Evolutionary conservation across 1,284 basidiomycete species (phyloP).

Genomic region (Amylostereum chailletii): DNA sequence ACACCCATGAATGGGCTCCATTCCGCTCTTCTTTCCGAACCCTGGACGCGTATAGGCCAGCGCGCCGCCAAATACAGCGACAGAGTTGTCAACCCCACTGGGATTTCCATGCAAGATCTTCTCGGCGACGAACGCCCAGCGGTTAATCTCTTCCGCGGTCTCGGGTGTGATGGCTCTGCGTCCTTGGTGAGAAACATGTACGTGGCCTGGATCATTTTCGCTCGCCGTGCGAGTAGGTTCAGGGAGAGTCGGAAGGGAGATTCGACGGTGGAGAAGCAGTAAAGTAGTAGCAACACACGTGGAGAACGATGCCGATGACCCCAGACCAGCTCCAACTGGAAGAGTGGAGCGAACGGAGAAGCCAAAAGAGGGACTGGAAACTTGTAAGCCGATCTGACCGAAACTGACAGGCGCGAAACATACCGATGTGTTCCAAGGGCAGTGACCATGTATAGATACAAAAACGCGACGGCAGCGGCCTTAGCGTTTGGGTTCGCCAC

Average conservation of each 20-base stretch:
- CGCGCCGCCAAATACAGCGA: slow-evolving; percentile 90
- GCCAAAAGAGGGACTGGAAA: slow-evolving; percentile 58
- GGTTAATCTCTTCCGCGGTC: slow-evolving; percentile 75
- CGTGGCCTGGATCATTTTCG: slow-evolving; percentile 34
- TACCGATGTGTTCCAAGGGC: slow-evolving; percentile 47
- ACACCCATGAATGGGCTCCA: slow-evolving; percentile 82
- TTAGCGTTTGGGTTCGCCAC: slow-evolving; percentile 44
- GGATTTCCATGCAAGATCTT: slow-evolving; percentile 98
- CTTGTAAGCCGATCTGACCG: neutral
- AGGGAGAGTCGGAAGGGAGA: slow-evolving; percentile 43
- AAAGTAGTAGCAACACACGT: slow-evolving; percentile 79
- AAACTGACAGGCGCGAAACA: slow-evolving; percentile 16
- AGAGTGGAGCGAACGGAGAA: slow-evolving; percentile 87
- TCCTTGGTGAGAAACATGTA: slow-evolving; percentile 57
- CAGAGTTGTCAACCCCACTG: slow-evolving; percentile 95
- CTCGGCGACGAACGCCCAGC: slow-evolving; percentile 92
- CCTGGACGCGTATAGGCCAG: slow-evolving; percentile 84
- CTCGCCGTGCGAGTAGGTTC: slow-evolving; percentile 31
- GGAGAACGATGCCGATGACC: slow-evolving; percentile 94
- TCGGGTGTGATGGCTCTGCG: slow-evolving; percentile 51
- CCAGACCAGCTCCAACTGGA: slow-evolving; percentile 97
- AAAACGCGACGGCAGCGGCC: slow-evolving; percentile 74
- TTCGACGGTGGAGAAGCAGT: slow-evolving; percentile 62
- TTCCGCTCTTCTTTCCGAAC: slow-evolving; percentile 67
- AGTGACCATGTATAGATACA: slow-evolving; percentile 91